A percentile compares a stretch with the other conserved stretches of the same genome.
Evolutionary conservation across 257 asterid species (phyloP).

Genomic region (Marsdenia floribunda): DNA sequence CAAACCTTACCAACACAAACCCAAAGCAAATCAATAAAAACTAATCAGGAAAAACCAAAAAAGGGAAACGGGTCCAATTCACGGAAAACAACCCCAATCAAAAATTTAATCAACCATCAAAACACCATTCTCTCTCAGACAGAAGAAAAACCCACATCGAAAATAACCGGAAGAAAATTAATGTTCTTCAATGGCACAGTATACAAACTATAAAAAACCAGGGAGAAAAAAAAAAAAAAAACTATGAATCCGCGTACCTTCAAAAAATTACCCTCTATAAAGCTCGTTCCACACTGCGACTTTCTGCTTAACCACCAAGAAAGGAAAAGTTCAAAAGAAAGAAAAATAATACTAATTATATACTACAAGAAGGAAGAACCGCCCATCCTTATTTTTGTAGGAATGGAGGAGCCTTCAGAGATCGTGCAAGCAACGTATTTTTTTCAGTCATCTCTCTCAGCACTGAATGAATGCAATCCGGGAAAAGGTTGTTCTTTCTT

Average conservation of each 20-base stretch:
- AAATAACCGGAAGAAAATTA: not conserved
- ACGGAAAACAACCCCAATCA: slow-evolving; percentile 6
- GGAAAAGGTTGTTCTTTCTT: not conserved
- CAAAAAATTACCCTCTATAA: not conserved
- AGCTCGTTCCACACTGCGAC: slow-evolving; percentile 4
- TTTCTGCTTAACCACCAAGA: slow-evolving; percentile 38
- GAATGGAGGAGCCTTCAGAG: slow-evolving; percentile 16
- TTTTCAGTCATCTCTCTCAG: slow-evolving; percentile 7
- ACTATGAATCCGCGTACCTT: slow-evolving; percentile 33
- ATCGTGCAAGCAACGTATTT: slow-evolving; percentile 55
- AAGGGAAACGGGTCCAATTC: not conserved
- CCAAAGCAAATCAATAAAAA: slow-evolving; percentile 17
- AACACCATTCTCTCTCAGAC: slow-evolving; percentile 11
- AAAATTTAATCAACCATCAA: slow-evolving; percentile 5
- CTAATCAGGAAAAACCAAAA: not conserved
- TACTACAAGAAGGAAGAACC: slow-evolving; percentile 1
- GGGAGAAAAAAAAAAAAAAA: not conserved
- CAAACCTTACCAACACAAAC: slow-evolving; percentile 1
- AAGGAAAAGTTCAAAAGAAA: slow-evolving; percentile 18
- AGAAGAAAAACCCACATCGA: slow-evolving; percentile 6
- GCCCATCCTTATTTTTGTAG: slow-evolving; percentile 14
- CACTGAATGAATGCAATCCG: not conserved
- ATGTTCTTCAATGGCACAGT: slow-evolving; percentile 17
- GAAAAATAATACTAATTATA: slow-evolving; percentile 3
- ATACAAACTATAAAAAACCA: slow-evolving; percentile 11